These are phyloP conservation scores for Populus deltoides DNA, from an alignment of 345 rosid species.

Conservation along the genomic window DNA sequence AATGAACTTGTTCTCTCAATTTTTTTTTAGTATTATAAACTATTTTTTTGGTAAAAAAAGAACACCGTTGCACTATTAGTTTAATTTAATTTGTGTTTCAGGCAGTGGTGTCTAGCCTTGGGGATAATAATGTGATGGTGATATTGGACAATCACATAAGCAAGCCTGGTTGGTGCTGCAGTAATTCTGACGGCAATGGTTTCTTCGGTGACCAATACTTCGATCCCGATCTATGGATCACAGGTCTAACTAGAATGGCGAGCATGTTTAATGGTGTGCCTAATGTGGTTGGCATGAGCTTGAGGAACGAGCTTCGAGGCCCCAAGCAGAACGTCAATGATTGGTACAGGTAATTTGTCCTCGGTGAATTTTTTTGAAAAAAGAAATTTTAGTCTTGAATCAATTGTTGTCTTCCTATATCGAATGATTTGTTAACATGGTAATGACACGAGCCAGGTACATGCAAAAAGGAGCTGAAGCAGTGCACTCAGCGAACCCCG, in stretches of 20 bases:
- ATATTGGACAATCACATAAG: constrained; percentile 89
- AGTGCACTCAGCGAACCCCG: constrained; percentile 80
- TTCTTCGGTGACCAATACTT: constrained; percentile 87
- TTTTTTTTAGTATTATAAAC: no score
- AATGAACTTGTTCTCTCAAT: no score
- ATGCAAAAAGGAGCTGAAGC: constrained; percentile 92
- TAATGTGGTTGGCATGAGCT: constrained; percentile 84
- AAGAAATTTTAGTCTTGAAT: neutral
- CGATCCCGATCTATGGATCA: constrained; percentile 67
- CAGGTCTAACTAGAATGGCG: constrained; percentile 68
- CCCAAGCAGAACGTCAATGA: constrained; percentile 66
- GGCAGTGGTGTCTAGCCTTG: constrained; percentile 80
- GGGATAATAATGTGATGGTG: constrained; percentile 69
- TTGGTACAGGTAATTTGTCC: constrained; percentile 73
- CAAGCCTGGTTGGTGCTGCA: constrained; percentile 95
- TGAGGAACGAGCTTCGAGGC: constrained; percentile 95
- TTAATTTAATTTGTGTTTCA: constrained; percentile 20
- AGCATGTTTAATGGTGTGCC: constrained; percentile 52
- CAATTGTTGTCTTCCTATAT: neutral
- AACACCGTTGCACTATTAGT: neutral
- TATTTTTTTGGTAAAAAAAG: neutral
- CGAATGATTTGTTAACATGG: neutral
- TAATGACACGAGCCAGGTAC: constrained; percentile 38
- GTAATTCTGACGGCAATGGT: constrained; percentile 73
- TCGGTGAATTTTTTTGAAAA: neutral